Base-by-base conservation (phyloP, 495 filamentous ascomycete genomes). In the Tuber borchii region DNA sequence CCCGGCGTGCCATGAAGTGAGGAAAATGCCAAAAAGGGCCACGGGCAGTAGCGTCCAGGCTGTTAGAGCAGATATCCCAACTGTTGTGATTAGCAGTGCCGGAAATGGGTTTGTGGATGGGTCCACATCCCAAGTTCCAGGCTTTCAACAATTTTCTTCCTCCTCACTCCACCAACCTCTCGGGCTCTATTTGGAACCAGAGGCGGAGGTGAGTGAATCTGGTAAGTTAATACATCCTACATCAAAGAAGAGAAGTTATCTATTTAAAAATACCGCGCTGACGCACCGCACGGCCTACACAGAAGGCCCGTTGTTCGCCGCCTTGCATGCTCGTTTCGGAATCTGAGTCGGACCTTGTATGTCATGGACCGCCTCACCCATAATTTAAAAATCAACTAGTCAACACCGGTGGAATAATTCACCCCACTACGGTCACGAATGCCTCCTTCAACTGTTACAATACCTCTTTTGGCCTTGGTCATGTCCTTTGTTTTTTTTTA, bases 11-110 rank as follows among this genome's bases (percentile, higher is more conserved):
- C 2, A n/a, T 0, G 9, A 12, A n/a, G 22, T n/a, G 8, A 51
- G 2, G 7, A 51, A 51, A 10, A 9, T 2, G 0, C 9, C 2
- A n/a, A 22, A 22, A 9, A 51, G 8, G 12, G 1, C 22, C 8
- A 2, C 22, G 22, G 2, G 12, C 2, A 0, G 48, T n/a, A 3
- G 48, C 9, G 22, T n/a, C 48, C 5, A 0, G 0, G 22, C 6
- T 2, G 2, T 8, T 9, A n/a, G 8, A 0, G 6, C 10, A 22
- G 20, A n/a, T n/a, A 51, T 2, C 0, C 0, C 10, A 51, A 10
- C 48, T 51, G 20, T n/a, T 8, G 20, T 8, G 22, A 22, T 48
- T 48, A 22, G 0, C 4, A 9, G 19, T 22, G 6, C 5, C 20
- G 0, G 7, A 48, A 0, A 2, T 48, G 46, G 20, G 19, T 17